These are phyloP conservation scores for Fragaria ananassa DNA, from an alignment of 306 rosid species.

Conservation along the genomic window DNA sequence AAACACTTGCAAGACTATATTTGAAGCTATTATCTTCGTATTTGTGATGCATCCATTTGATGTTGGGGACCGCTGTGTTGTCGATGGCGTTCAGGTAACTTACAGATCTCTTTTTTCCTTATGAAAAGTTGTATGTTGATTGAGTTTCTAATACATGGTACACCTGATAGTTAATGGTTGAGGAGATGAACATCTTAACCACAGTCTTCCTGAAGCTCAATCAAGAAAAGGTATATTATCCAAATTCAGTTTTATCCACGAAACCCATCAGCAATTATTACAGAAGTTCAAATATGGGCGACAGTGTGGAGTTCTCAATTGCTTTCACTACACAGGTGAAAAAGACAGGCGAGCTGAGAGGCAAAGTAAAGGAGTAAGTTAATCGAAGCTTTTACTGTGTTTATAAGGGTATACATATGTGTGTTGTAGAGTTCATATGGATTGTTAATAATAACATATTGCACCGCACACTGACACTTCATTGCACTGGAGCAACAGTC, in stretches of 20 bases:
- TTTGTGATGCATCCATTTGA: conserved; percentile 98
- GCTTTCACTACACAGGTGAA: conserved; percentile 65
- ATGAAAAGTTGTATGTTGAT: conserved; percentile 4
- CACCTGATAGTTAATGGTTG: conserved; percentile 66
- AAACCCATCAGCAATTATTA: conserved; percentile 84
- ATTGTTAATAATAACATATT: not conserved
- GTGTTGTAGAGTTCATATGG: not conserved
- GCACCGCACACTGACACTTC: not conserved
- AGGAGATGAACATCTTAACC: conserved; percentile 89
- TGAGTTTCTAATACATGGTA: conserved; percentile 15
- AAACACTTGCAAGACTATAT: conserved; percentile 83
- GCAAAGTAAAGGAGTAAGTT: conserved; percentile 53
- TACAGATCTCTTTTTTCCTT: conserved; percentile 5
- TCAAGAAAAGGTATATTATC: conserved; percentile 83
- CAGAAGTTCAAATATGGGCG: conserved; percentile 87
- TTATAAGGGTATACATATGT: not conserved
- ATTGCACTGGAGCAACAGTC: not conserved
- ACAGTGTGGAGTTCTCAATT: conserved; percentile 54
- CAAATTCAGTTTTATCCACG: conserved; percentile 74
- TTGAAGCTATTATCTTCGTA: conserved; percentile 85
- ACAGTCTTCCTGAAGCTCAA: conserved; percentile 83
- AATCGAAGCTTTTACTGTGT: not conserved
- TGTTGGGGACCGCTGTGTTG: conserved; percentile 85
- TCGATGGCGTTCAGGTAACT: conserved; percentile 78
- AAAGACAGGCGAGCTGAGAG: conserved; percentile 65